Evolutionary conservation across 345 rosid genomes (phyloP), one percentile per base, ranked within the genome.

Genomic region (Dipteronia dyeriana): DNA sequence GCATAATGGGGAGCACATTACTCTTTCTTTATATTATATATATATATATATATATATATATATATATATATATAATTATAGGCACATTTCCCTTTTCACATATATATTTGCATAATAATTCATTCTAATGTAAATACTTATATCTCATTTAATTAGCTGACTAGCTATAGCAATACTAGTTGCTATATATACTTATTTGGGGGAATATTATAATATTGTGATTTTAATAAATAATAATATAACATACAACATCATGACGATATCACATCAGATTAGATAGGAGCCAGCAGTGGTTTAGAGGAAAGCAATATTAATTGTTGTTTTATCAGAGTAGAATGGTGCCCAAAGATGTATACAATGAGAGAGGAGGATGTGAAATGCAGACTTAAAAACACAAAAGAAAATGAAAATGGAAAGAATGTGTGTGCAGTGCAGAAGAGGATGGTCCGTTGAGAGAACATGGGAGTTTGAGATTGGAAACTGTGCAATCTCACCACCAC

Each of bases 381-480:
- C 34, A 23, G 63, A 16, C 1, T 53, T 53, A 53, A 16, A 53
- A 71, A 39, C 49, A 10, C 34, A 54, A 7, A 69, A 78, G 77
- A 79, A 80, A 60, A 80, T 59, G 57, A 34, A 41, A 41, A 41
- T 41, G 45, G 8, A 68, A 20, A 80, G 89, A 82, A 82, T 77
- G 78, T 76, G 77, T 26, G 38, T 34, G 38, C 38, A 34, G 6
- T 34, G 77, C 61, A 29, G 70, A 49, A 19, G 31, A 53, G 39
- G 62, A 56, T 83, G 82, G 76, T 63, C 78, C 29, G 86, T 65
- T 38, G 77, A 79, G 60, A 54, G 79, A 64, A 81, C 76, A 67
- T 78, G 83, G 81, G 81, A 70, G 61, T 51, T 75, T 43, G 43
- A 70, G 81, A 71, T 71, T 76, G 85, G 82, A 74, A 71, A 71